A percentile compares a stretch with the other conserved stretches of the same genome.
Conservation (phyloP, 192 early-diverging fungal species). For the Podila horticola region DNA sequence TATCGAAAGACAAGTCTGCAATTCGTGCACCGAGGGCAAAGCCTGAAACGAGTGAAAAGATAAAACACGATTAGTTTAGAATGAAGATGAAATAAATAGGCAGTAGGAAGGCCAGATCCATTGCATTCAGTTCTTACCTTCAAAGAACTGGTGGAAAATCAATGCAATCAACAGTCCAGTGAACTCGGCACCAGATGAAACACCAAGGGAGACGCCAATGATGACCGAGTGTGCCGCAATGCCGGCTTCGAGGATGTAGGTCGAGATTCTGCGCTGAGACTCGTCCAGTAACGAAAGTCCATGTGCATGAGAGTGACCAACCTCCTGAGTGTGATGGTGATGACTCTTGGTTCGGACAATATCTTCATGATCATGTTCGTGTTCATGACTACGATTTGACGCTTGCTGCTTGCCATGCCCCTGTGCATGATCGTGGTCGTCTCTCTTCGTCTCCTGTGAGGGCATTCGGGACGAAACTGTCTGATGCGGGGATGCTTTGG, state of each 20-base stretch:
- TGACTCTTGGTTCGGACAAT: not conserved
- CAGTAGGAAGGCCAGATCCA: not conserved
- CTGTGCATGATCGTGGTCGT: not conserved
- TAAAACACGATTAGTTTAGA: not conserved
- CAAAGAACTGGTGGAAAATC: slow-evolving; percentile 75
- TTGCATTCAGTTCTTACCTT: slow-evolving; percentile 4
- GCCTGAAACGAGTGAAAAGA: slow-evolving; percentile 62
- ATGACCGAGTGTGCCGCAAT: slow-evolving; percentile 75
- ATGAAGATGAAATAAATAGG: not conserved
- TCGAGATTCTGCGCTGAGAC: slow-evolving; percentile 35
- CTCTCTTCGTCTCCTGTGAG: not conserved
- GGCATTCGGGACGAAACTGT: not conserved
- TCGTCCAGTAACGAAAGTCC: slow-evolving; percentile 16
- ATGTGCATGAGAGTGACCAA: slow-evolving; percentile 22
- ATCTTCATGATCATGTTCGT: not conserved
- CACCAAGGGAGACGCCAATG: slow-evolving; percentile 72
- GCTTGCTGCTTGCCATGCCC: not conserved
- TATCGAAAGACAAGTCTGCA: slow-evolving; percentile 55
- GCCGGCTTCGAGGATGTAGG: slow-evolving; percentile 71
- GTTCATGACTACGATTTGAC: not conserved
- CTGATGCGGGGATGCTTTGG: not conserved
- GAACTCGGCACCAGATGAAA: slow-evolving; percentile 67
- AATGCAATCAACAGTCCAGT: slow-evolving; percentile 71
- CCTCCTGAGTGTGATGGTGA: slow-evolving; percentile 17
- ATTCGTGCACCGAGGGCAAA: slow-evolving; percentile 75